Evolutionary conservation across 352 stramenopile genomes (phyloP).

Genomic region (Paralagenidium karlingii): DNA sequence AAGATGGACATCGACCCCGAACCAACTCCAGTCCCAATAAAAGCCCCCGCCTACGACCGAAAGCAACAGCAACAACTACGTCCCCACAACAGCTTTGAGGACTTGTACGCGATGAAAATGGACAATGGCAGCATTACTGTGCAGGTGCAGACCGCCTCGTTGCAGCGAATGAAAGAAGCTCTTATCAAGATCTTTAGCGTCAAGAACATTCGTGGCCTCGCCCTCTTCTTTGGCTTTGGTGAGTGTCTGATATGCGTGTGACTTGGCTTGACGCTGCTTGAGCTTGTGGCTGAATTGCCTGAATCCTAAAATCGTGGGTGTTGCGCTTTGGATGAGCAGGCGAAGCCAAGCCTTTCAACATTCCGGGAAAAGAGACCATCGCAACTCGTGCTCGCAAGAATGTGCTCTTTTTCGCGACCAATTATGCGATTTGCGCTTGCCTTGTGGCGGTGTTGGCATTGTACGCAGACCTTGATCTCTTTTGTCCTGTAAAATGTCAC

Average conservation of each 20-base stretch:
- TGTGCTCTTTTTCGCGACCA: slow-evolving; percentile 71
- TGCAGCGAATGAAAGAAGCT: slow-evolving; percentile 57
- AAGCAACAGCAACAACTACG: too few species aligned
- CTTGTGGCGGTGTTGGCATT: slow-evolving; percentile 77
- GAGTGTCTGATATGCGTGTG: not conserved
- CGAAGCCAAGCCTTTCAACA: slow-evolving; percentile 78
- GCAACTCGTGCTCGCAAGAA: slow-evolving; percentile 63
- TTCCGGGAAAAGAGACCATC: slow-evolving; percentile 48
- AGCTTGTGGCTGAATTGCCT: not conserved
- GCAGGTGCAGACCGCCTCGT: slow-evolving; percentile 40
- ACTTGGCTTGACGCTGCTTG: not conserved
- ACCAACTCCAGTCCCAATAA: too few species aligned
- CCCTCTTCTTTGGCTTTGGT: slow-evolving; percentile 74
- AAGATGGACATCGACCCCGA: too few species aligned
- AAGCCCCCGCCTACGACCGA: too few species aligned
- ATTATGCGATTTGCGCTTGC: slow-evolving; percentile 66
- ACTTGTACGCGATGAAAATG: slow-evolving; percentile 56
- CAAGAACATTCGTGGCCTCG: slow-evolving; percentile 65
- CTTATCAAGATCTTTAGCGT: slow-evolving; percentile 51
- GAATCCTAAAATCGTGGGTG: slow-evolving; percentile 1
- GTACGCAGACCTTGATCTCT: too few species aligned
- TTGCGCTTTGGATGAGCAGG: slow-evolving; percentile 13
- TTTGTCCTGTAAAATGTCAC: too few species aligned
- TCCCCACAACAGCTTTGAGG: too few species aligned
- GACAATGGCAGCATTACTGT: slow-evolving; percentile 59